Conservation (phyloP, 371 early-diverging fungal species). For the Mucor racemosus region DNA sequence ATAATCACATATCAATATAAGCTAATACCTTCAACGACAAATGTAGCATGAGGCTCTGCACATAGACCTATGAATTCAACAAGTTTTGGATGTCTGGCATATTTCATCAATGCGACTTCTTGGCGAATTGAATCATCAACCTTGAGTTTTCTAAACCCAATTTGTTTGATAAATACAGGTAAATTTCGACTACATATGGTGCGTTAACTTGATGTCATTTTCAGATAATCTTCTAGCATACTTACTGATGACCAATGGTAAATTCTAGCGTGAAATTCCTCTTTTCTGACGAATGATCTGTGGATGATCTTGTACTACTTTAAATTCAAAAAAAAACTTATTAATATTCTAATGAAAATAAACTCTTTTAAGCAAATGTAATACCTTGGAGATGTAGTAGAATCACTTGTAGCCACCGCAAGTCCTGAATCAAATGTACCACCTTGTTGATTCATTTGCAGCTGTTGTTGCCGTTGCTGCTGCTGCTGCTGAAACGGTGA, state of each 20-base stretch:
- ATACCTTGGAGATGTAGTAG: not conserved
- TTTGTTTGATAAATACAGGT: slow-evolving; percentile 44
- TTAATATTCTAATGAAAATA: too few species aligned
- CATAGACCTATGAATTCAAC: slow-evolving; percentile 45
- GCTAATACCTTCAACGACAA: slow-evolving; percentile 37
- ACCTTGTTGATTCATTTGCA: not conserved
- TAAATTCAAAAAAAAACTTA: too few species aligned
- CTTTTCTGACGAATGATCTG: not conserved
- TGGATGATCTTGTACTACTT: too few species aligned
- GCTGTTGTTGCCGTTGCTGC: not conserved
- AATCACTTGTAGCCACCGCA: not conserved
- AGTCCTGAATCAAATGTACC: not conserved
- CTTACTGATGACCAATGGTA: slow-evolving; percentile 10
- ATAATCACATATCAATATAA: not conserved
- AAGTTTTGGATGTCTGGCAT: slow-evolving; percentile 45
- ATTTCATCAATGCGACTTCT: slow-evolving; percentile 44
- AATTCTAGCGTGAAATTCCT: not conserved
- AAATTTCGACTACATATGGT: slow-evolving; percentile 44
- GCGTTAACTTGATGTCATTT: not conserved
- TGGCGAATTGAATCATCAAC: slow-evolving; percentile 31
- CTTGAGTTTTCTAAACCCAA: slow-evolving; percentile 34
- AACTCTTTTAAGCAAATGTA: not conserved
- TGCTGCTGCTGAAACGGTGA: not conserved
- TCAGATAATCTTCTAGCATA: not conserved
- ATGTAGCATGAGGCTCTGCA: slow-evolving; percentile 30